phyloP scores from a whole-genome alignment of 257 asterid species.

The Capsicum rhomboideum region DNA sequence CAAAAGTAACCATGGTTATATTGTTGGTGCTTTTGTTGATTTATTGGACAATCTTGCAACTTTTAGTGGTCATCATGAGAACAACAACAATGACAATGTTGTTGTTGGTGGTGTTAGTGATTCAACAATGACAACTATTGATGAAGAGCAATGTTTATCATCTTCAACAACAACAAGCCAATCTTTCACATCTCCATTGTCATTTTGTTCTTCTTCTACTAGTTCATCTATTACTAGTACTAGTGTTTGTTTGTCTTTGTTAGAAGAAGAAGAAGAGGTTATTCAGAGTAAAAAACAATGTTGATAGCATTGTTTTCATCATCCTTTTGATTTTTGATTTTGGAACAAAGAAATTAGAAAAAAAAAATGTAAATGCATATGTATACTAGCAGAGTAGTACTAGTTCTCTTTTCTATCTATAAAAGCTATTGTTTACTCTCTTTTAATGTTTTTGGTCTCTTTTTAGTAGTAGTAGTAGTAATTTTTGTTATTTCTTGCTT shows the following conservation, averaged over 20 bases:
- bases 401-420: not conserved
- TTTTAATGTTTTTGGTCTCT: not conserved
- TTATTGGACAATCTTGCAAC: slow-evolving; percentile 28
- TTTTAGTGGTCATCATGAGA: not conserved
- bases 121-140: not conserved
- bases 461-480: not conserved
- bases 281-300: slow-evolving; percentile 7
- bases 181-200: slow-evolving; percentile 67
- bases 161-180: slow-evolving; percentile 20
- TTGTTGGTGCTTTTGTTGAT: slow-evolving; percentile 72
- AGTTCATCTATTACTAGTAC: slow-evolving; percentile 13
- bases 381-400: not conserved
- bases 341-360: not conserved
- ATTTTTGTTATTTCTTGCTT: not conserved
- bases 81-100: not conserved
- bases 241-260: slow-evolving; percentile 23
- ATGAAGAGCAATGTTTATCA: slow-evolving; percentile 12
- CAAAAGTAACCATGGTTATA: slow-evolving; percentile 42
- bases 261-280: slow-evolving; percentile 21
- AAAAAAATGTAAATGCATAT: not conserved
- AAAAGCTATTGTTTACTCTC: not conserved
- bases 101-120: not conserved
- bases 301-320: slow-evolving; percentile 3
- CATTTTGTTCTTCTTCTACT: slow-evolving; percentile 37
- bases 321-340: slow-evolving; percentile 8